Base-by-base conservation (phyloP, 345 rosid genomes). In the Brassica carinata region DNA sequence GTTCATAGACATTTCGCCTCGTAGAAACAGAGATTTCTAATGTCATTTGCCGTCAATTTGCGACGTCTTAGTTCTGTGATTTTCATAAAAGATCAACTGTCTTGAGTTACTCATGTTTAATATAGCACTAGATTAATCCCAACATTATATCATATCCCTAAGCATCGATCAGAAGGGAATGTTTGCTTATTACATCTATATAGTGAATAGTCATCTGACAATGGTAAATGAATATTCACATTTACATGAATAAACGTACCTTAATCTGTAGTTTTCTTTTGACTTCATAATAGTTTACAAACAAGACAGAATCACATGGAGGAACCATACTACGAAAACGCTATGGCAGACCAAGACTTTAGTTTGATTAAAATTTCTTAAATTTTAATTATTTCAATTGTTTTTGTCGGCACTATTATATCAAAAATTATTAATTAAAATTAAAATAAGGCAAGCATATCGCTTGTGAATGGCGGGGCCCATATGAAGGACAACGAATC, bases 401-500 rank as follows among this genome's bases (percentile, higher is more conserved):
- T 45, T 58, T 33, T 26, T 70, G 72, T 75, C 83, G 76, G 76
- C 15, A 75, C 14, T 45, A 5, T 36, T 18, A 34, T 36, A 70
- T 36, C 11, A 34, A 40, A 67, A 69, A 33, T 67, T 8, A 73
- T 2, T 23, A 68, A 61, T 5, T 15, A 11, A 5, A 13, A 27
- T 2, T n/a, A 33, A 74, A 62, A 69, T 64, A 48, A 64, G 51
- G 76, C 2, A 64, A 69, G 62, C 79, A 80, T 64, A 64, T n/a
- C 72, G 2, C 11, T 71, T 72, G 81, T 76, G 84, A 77, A 72
- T 81, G 84, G 81, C 26, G 78, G 81, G 65, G 2, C 81, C 84
- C 66, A 67, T 8, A n/a, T 18, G 51, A 81, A 77, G 71, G 81
- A 76, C 77, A 77, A 77, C 78, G 84, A 81, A 81, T 76, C 84